Evolutionary conservation across 345 rosid genomes (phyloP), one percentile per base, ranked within the genome.

Genomic region (Streptanthus diversifolius): DNA sequence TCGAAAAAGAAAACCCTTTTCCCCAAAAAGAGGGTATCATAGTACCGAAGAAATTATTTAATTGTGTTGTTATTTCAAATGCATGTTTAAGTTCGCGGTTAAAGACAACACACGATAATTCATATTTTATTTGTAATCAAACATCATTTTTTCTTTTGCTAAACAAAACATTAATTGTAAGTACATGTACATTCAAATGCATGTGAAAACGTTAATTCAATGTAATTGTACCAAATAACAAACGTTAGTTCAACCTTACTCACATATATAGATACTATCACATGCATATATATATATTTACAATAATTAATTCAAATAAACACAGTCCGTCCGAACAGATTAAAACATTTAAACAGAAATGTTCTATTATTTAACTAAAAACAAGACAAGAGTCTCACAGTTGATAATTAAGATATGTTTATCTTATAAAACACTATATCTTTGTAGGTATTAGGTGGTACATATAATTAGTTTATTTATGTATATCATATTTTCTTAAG

Each of bases 1-100:
- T 51, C 61, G 51, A 71, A 62, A 48, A 72, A 40, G 48, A 54
- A 54, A 33, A 43, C 64, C 7, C 49, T 73, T 73, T 73, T 47
- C 66, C 15, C 59, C 3, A 72, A 40, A 63, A 64, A 63, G 49
- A 33, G 58, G 45, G 24, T 64, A 73, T 44, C 53, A 73, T 33
- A 64, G 43, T 63, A 63, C 63, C 63, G 37, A 63, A 52, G 33
- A 71, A 51, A 52, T 14, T 37, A 49, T 37, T 37, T 61, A 59
- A 57, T 30, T 53, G 29, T 43, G 27, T 22, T 32, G 40, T 37
- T 51, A 53, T 52, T 73, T 73, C 49, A 35, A 64, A 64, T 73
- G 57, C 57, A 73, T 64, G 11, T 24, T 64, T 25, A 27, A 7
- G 55, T 53, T 59, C 24, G 19, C 10, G 7, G 74, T 60, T 21